Conservation (phyloP, 1,284 basidiomycete species). For the Mycena sp. region DNA sequence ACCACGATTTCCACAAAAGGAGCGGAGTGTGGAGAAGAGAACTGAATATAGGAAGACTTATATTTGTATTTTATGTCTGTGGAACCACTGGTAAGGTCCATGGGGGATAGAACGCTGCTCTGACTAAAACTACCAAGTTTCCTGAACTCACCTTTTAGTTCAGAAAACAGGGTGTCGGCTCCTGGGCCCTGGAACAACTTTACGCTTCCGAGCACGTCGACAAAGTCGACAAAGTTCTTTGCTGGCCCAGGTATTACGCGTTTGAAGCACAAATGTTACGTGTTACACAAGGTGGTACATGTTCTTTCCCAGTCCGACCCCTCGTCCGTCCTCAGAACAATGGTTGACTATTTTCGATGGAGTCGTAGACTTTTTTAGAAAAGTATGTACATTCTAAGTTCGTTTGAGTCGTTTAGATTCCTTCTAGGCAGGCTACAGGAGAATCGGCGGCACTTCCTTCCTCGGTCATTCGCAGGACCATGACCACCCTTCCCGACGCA, state of each 20-base stretch:
- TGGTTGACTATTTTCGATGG: constrained; percentile 10
- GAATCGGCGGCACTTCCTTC: constrained; percentile 18
- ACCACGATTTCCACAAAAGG: constrained; percentile 19
- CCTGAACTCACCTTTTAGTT: constrained; percentile 3
- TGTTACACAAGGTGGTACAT: no score
- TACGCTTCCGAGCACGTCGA: constrained; percentile 15
- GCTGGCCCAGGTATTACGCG: constrained; percentile 18
- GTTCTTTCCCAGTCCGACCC: constrained; percentile 1
- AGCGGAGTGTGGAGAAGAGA: constrained; percentile 23
- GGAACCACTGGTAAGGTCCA: neutral
- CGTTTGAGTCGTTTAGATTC: neutral
- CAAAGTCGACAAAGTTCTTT: constrained; percentile 9
- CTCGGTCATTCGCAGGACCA: constrained; percentile 17
- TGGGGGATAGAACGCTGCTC: no score
- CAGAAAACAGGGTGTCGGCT: constrained; percentile 11
- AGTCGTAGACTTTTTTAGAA: constrained; percentile 22
- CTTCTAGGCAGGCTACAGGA: constrained; percentile 11
- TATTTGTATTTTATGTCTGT: constrained; percentile 10
- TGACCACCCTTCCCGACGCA: constrained; percentile 16
- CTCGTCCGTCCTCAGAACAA: constrained; percentile 10
- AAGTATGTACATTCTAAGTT: neutral
- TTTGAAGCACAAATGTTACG: no score
- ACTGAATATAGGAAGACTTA: constrained; percentile 7
- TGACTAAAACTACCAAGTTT: no score
- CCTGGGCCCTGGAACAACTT: constrained; percentile 10